Evolutionary conservation across 441 rosid genomes (phyloP), one percentile per base, ranked within the genome.

Genomic region (Jatropha podagrica): DNA sequence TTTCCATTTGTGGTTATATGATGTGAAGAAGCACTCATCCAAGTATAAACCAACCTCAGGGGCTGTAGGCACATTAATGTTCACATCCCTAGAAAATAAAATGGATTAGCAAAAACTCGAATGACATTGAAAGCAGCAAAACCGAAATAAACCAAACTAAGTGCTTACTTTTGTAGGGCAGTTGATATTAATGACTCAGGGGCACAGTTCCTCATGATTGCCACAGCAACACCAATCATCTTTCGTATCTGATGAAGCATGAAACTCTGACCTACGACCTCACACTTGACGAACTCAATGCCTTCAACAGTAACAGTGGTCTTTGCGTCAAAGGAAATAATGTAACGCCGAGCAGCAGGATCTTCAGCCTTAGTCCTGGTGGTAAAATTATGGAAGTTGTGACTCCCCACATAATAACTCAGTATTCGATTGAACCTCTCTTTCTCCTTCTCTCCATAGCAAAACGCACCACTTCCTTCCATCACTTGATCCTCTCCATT

Each of bases 171-270:
- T 79, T 81, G 86, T 59, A 95, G 81, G 37, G 98, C 96, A 76
- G 85, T 84, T 81, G 79, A 82, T 64, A 92, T 82, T 78, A 93
- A 55, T n/a, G 92, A 82, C 86, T 92, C 96, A 0, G 94, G 81
- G 41, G 99, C 91, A 54, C 86, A 90, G 78, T 88, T 86, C 84
- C 99, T 91, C 93, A 91, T 88, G 72, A 93, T 76, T 12, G 97
- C 93, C 77, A 95, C 97, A 2, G 94, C 93, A 73, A 92, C 91
- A 59, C 99, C 98, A 0, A 95, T 90, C 99, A 93, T 88, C 77
- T 95, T 95, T 58, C 98, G 77, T 59, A 93, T 92, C 81, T 95
- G 99, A 83, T 95, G 99, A 89, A 95, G 99, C 99, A 95, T 95
- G 83, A 95, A 93, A 84, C 99, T 95, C 88, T 95, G 98, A 38